Evolutionary conservation across 2,329 filamentous ascomycete species (phyloP).

Genomic region (Decorospora gaudefroyi): DNA sequence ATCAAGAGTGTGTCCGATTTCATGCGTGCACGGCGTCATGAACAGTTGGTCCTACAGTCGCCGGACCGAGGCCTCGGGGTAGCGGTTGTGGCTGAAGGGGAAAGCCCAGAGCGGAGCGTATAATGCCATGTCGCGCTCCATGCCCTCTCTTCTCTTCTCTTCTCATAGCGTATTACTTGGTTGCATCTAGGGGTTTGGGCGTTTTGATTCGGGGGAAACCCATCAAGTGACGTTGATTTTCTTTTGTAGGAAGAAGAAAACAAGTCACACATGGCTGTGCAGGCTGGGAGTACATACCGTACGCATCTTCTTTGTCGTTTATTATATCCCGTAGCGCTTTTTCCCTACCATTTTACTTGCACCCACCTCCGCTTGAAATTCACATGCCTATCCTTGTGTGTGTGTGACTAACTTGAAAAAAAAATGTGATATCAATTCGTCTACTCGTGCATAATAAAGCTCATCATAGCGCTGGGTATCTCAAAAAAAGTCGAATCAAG

Average conservation of each 20-base stretch:
- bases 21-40: constrained; percentile 81
- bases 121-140: too few relatives aligned
- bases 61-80: constrained; percentile 85
- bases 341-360: too few relatives aligned
- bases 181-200: constrained; percentile 13
- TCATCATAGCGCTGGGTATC: constrained; percentile 4
- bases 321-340: not conserved
- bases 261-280: too few relatives aligned
- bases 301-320: too few relatives aligned
- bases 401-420: too few relatives aligned
- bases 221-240: too few relatives aligned
- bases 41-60: constrained; percentile 89
- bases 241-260: too few relatives aligned
- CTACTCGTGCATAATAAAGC: not conserved
- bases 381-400: too few relatives aligned
- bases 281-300: too few relatives aligned
- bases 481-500: not conserved
- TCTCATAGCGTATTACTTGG: constrained; percentile 9
- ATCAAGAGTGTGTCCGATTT: constrained; percentile 95
- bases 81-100: constrained; percentile 84
- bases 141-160: constrained; percentile 10
- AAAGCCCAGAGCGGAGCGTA: constrained; percentile 69
- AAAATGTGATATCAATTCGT: constrained; percentile 4
- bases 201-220: too few relatives aligned
- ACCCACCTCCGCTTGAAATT: too few relatives aligned